Base-by-base conservation (phyloP, 2,329 filamentous ascomycete genomes). In the Neurospora sp. region DNA sequence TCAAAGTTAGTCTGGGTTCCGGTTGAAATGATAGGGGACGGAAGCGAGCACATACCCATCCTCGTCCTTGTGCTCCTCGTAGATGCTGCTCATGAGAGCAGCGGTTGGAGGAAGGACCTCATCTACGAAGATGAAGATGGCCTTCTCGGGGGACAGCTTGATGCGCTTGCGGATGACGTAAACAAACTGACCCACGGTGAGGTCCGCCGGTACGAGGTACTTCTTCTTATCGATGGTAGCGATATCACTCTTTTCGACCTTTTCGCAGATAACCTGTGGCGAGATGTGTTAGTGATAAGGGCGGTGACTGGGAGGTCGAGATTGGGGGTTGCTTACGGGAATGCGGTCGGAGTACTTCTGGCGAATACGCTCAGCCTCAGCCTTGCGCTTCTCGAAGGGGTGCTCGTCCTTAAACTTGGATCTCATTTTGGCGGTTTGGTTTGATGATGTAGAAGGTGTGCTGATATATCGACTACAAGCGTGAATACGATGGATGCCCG, bases 361-460 rank as follows among this genome's bases (percentile, higher is more conserved):
- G 76, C 96, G 93, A 82, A 97, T 97, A 82, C 96, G 94, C 87
- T 99, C 96, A 81, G 96, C 96, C 86, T 99, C 96, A 75, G 96
- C 96, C 92, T 98, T 97, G 86, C 96, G 93, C 92, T 99, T 99
- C 91, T 98, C 96, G 82, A 98, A 98, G 78, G 93, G 93, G 83
- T 98, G 96, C 89, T 98, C 96, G 90, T 99, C 96, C 93, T 99
- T 99, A 84, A 99, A 99, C 89, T 98, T 98, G 87, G 93, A 97
- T 81, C 94, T 92, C 93, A 97, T 97, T 76, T 79, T 92, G 86
- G 79, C 79, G 80, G 81, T 80, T 77, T 73, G 68, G 67, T 71
- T 65, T 69, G 69, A 68, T 52, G 38, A 46, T 6, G 19, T 46
- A 23, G 57, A 23, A 37, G 69, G 69, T 69, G 70, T 11, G 69